These are phyloP conservation scores for Penicillium sp. DNA, from an alignment of 2,329 filamentous ascomycete species.

Conservation along the genomic window DNA sequence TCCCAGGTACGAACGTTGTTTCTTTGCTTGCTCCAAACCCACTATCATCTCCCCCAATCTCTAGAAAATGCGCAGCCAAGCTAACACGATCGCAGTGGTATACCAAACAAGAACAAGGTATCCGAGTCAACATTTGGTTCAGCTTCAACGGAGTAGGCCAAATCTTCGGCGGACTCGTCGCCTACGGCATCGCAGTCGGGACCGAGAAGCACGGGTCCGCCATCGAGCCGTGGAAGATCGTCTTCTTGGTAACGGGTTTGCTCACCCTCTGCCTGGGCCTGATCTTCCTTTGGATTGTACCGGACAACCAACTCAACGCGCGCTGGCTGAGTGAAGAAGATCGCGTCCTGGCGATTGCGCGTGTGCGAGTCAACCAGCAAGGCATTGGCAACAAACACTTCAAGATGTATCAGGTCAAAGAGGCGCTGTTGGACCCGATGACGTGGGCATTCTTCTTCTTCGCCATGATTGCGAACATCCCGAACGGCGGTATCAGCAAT, in stretches of 20 bases:
- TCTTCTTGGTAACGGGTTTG: conserved; percentile 56
- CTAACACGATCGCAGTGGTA: conserved; percentile 57
- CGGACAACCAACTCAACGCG: conserved; percentile 61
- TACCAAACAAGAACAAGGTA: conserved; percentile 66
- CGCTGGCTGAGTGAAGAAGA: conserved; percentile 66
- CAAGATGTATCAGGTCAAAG: conserved; percentile 64
- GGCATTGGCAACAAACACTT: conserved; percentile 70
- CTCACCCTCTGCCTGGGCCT: conserved; percentile 52
- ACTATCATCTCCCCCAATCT: background rate
- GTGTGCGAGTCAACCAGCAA: conserved; percentile 71
- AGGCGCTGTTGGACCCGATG: conserved; percentile 58
- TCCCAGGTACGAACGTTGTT: conserved; percentile 43
- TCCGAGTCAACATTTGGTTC: conserved; percentile 66
- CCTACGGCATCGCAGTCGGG: conserved; percentile 63
- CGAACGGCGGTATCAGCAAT: conserved; percentile 60
- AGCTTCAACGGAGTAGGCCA: conserved; percentile 64
- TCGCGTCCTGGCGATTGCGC: conserved; percentile 65
- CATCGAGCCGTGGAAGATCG: conserved; percentile 66
- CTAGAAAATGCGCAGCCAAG: background rate
- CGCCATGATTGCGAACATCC: conserved; percentile 57
- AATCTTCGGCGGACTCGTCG: conserved; percentile 62
- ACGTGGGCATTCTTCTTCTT: conserved; percentile 62
- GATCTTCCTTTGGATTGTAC: conserved; percentile 54
- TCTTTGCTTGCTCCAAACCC: background rate
- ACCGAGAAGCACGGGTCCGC: conserved; percentile 54